These are phyloP conservation scores for Capsicum pubescens DNA, from an alignment of 257 asterid genomes.

Conservation along the genomic window DNA sequence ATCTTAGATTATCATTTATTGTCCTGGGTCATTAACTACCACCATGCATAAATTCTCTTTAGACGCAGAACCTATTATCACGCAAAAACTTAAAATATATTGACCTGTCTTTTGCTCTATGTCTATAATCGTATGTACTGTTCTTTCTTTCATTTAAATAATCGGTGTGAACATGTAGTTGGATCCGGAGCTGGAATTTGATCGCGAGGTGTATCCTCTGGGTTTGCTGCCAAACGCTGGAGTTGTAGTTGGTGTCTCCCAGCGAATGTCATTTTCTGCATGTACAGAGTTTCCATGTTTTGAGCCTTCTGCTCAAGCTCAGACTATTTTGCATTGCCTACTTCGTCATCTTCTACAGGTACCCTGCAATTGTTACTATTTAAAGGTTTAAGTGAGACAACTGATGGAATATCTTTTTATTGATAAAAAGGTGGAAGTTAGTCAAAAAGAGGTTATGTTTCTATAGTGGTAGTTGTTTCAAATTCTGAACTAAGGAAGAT, in stretches of 20 bases:
- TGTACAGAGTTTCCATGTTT: slow-evolving; percentile 99
- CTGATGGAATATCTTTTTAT: not conserved
- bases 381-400: not conserved
- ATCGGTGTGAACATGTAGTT: slow-evolving; percentile 61
- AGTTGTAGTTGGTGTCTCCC: slow-evolving; percentile 98
- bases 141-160: slow-evolving; percentile 34
- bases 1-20: slow-evolving; percentile 8
- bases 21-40: not conserved
- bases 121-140: not conserved
- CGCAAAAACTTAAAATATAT: not conserved
- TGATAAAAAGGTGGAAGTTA: not conserved
- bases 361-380: slow-evolving; percentile 27
- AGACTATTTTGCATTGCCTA: slow-evolving; percentile 95
- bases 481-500: not conserved
- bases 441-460: not conserved
- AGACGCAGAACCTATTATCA: not conserved
- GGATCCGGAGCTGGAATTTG: slow-evolving; percentile 99
- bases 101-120: slow-evolving; percentile 1
- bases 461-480: not conserved
- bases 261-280: slow-evolving; percentile 98
- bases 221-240: slow-evolving; percentile 98
- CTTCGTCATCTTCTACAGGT: slow-evolving; percentile 99
- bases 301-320: slow-evolving; percentile 99
- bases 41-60: not conserved
- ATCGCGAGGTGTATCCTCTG: slow-evolving; percentile 99